Evolutionary conservation across 2,329 filamentous ascomycete species (phyloP), one percentile per base, ranked within the genome.

Genomic region (Epichloe glyceriae): DNA sequence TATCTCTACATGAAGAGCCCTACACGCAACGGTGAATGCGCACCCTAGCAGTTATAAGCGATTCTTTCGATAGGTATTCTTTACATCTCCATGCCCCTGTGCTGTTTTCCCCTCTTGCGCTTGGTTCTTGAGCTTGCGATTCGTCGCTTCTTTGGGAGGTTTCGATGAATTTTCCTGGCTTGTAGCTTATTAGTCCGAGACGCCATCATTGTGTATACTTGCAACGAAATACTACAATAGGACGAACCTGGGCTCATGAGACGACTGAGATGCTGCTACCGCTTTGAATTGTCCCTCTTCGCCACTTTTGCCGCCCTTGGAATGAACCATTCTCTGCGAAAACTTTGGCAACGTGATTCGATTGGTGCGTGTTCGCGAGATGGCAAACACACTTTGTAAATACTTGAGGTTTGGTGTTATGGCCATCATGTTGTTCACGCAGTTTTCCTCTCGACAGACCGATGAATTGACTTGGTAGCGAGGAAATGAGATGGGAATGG

Each of bases 221-320:
- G 7, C 15, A 30, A 30, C 15, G 1, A 15, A 22, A 22, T 5
- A 22, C 17, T 5, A 41, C 7, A 8, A 4, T 10, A 17, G 35
- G 7, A 43, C 47, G 7, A 46, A 49, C 47, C 47, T 43, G 8
- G 47, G 47, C 39, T 49, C 39, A 33, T 49, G 39, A 30, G 33
- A 15, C 19, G 47, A 49, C 30, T 49, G 47, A 22, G 47, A 49
- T 5, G 47, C 47, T 22, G 39, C 34, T 19, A 49, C 47, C 17
- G 39, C 38, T 20, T 42, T 49, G 30, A 49, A 49, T 5, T 49
- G 47, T 12, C 47, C 47, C 11, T 43, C 17, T 26, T 49, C 39
- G 39, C 47, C 47, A 22, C 30, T 26, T 35, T 49, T 42, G 39
- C 14, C 39, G 8, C 22, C 39, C 19, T 49, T 49, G 14, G 47